Evolutionary conservation across 1,284 basidiomycete genomes (phyloP).

Genomic region (Termitomyces sp.): DNA sequence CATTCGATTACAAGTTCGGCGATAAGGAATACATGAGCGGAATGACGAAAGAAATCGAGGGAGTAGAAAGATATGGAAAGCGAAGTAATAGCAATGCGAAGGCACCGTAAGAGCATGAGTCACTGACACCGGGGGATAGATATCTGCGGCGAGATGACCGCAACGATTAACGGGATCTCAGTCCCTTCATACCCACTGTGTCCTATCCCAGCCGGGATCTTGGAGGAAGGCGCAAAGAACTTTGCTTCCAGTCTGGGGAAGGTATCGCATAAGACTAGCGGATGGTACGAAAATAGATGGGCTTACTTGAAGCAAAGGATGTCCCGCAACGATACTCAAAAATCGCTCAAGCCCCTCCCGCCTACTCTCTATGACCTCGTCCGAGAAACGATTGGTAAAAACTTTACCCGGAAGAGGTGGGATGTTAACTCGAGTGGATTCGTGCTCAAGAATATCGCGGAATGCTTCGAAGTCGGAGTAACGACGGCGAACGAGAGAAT

Average conservation of each 20-base stretch:
- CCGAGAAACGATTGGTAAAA: slow-evolving; percentile 94
- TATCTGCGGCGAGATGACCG: too few species aligned
- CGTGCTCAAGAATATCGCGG: slow-evolving; percentile 95
- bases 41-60: background rate
- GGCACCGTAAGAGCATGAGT: background rate
- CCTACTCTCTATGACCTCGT: slow-evolving; percentile 92
- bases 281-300: background rate
- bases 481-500: slow-evolving; percentile 89
- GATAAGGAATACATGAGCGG: background rate
- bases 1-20: background rate
- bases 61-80: background rate
- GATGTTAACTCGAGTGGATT: slow-evolving; percentile 96
- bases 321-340: slow-evolving; percentile 93
- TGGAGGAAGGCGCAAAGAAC: slow-evolving; percentile 96
- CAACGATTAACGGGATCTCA: background rate
- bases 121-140: background rate
- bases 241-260: slow-evolving; percentile 85
- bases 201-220: slow-evolving; percentile 80
- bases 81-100: background rate
- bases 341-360: slow-evolving; percentile 95
- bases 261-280: slow-evolving; percentile 1
- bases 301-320: slow-evolving; percentile 88
- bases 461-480: slow-evolving; percentile 99
- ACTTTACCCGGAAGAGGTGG: slow-evolving; percentile 95
- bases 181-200: slow-evolving; percentile 58